Percentiles rank a stretch among this genome's conserved stretches.
Evolutionary conservation across 345 rosid genomes (phyloP).

Genomic region (Excoecaria cochinchinensis): DNA sequence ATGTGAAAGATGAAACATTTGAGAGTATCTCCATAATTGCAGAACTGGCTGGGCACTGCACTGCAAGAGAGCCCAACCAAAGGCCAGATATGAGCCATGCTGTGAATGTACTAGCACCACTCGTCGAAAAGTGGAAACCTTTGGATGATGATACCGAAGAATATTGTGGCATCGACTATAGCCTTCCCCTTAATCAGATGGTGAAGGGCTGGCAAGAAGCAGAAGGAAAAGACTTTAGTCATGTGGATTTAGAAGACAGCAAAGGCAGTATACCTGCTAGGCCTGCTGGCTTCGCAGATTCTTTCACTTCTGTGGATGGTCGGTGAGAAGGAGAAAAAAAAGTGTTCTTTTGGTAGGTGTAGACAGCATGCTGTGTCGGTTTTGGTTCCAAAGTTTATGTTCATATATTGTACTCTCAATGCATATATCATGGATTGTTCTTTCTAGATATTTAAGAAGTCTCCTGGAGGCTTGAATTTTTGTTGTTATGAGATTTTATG

Average conservation of each 20-base stretch:
- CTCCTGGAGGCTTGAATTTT: conserved; percentile 19
- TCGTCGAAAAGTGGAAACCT: conserved; percentile 76
- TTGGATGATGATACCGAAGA: conserved; percentile 51
- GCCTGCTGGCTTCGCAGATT: conserved; percentile 70
- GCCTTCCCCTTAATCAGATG: conserved; percentile 75
- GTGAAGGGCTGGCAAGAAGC: conserved; percentile 82
- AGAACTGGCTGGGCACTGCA: conserved; percentile 79
- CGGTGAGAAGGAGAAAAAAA: conserved; percentile 31
- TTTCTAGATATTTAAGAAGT: conserved; percentile 1
- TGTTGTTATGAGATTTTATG: conserved; percentile 16
- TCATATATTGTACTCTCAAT: conserved; percentile 11
- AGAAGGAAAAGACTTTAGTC: conserved; percentile 65
- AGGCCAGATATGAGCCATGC: conserved; percentile 81
- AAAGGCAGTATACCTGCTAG: conserved; percentile 71
- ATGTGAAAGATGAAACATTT: conserved; percentile 46
- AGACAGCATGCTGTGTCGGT: conserved; percentile 28
- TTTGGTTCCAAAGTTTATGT: conserved; percentile 19
- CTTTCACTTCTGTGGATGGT: conserved; percentile 73
- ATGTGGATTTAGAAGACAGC: conserved; percentile 57
- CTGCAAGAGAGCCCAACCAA: conserved; percentile 66
- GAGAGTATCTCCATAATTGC: conserved; percentile 56
- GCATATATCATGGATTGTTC: background rate
- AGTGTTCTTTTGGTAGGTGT: conserved; percentile 24
- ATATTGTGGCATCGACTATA: conserved; percentile 70
- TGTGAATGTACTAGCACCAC: conserved; percentile 61